Evolutionary conservation across 2,329 filamentous ascomycete species (phyloP), one percentile per base, ranked within the genome.

Genomic region (Scleromitrula shiraiana): DNA sequence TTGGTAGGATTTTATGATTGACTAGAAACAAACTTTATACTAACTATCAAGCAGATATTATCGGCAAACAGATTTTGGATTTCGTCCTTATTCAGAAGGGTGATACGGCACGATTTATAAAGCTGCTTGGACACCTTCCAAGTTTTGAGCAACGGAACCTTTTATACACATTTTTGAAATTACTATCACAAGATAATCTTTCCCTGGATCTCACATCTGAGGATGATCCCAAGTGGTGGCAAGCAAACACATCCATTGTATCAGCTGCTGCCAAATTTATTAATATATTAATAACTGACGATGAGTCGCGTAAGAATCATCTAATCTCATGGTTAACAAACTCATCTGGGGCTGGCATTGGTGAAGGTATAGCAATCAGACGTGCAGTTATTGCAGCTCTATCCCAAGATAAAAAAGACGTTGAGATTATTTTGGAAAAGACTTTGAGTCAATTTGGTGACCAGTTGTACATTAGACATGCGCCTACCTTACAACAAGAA

Each of bases 401-500:
- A 17, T 70, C 74, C 9, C 65, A 73, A 32, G 70, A 74, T 39
- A 75, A 68, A 50, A 71, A 72, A 1, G 67, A 67, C 17, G 67
- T 88, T 2, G 67, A 73, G 5, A 68, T 63, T 0, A 68, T 86
- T 29, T 63, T 91, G 48, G 80, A 89, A 58, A 87, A 80, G 60
- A 78, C 75, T 41, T 69, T 95, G 41, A 71, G 71, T 32, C 78
- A 84, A 41, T 95, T 97, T 64, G 87, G 88, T 1, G 90, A 96
- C 58, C 80, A 85, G 41, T 70, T 97, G 9, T 95, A 89, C 59
- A 88, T 97, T 57, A 85, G 80, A 50, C 89, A 97, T 65, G 79
- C 85, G 0, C 83, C 90, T 5, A 78, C 85, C n/a, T 62, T 93
- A 32, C 85, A 90, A 60, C 93, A 98, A 74, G 88, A 97, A 75